These are phyloP conservation scores for Acacia concinna DNA, from an alignment of 331 rosid species.

Conservation along the genomic window DNA sequence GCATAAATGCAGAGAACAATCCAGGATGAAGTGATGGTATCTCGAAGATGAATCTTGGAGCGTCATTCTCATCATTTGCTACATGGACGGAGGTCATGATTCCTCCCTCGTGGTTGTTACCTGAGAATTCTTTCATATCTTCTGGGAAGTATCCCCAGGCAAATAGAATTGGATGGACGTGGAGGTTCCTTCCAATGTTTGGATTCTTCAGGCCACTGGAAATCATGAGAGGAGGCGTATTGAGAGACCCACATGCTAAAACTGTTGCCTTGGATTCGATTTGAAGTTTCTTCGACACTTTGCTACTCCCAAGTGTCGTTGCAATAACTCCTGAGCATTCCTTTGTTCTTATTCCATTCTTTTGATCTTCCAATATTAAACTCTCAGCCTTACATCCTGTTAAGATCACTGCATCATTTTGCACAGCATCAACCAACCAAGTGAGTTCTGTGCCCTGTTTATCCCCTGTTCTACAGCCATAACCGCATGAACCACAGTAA, in stretches of 20 bases:
- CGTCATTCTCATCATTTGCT: conserved; percentile 42
- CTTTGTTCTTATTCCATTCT: conserved; percentile 43
- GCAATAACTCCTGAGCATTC: conserved; percentile 62
- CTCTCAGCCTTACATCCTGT: conserved; percentile 79
- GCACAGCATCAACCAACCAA: conserved; percentile 17
- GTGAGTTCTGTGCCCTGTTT: conserved; percentile 41
- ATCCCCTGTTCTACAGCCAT: not conserved
- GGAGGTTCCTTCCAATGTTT: conserved; percentile 6
- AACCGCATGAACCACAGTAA: conserved; percentile 62
- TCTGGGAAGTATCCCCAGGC: conserved; percentile 10
- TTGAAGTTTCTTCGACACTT: conserved; percentile 58
- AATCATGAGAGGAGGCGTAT: conserved; percentile 9
- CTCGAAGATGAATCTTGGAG: conserved; percentile 58
- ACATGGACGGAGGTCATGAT: conserved; percentile 76
- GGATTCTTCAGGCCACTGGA: conserved; percentile 1
- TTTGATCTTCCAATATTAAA: conserved; percentile 46
- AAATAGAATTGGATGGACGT: not conserved
- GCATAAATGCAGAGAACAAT: conserved; percentile 51
- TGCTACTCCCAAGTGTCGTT: conserved; percentile 36
- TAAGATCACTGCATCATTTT: conserved; percentile 71
- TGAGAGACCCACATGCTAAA: conserved; percentile 62
- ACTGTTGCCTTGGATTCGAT: conserved; percentile 74
- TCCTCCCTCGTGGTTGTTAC: conserved; percentile 27
- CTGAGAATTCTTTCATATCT: not conserved
- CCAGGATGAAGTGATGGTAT: conserved; percentile 70